These are phyloP conservation scores for Schwanniomyces etchellsii DNA, from an alignment of 1,139 yeast species.

Conservation along the genomic window DNA sequence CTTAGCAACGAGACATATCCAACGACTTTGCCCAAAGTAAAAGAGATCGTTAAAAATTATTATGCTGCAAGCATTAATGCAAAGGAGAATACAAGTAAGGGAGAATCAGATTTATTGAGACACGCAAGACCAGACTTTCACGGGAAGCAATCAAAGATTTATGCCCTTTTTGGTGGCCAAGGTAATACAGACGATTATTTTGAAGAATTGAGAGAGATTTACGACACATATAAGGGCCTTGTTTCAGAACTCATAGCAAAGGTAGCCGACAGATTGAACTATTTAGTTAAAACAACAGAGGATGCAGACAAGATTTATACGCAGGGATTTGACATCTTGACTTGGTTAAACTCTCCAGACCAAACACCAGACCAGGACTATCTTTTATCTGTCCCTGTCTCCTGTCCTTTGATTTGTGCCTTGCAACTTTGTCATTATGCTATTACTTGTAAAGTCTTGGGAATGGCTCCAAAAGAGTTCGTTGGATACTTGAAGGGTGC, in stretches of 20 bases:
- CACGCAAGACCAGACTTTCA: slow-evolving; percentile 28
- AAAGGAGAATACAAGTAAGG: slow-evolving; percentile 17
- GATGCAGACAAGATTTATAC: slow-evolving; percentile 86
- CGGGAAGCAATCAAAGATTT: slow-evolving; percentile 45
- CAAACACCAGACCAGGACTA: slow-evolving; percentile 88
- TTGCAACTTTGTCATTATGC: slow-evolving; percentile 94
- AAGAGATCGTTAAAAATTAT: slow-evolving; percentile 69
- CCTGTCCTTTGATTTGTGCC: slow-evolving; percentile 93
- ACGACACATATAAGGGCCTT: slow-evolving; percentile 70
- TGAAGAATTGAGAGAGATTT: slow-evolving; percentile 87
- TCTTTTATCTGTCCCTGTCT: slow-evolving; percentile 83
- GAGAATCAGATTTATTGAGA: slow-evolving; percentile 46
- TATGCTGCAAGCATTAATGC: slow-evolving; percentile 59
- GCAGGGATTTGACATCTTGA: slow-evolving; percentile 83
- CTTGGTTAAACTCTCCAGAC: slow-evolving; percentile 83
- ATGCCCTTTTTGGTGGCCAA: slow-evolving; percentile 96
- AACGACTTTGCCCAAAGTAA: slow-evolving; percentile 66
- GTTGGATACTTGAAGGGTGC: slow-evolving; percentile 71
- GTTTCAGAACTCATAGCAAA: slow-evolving; percentile 65
- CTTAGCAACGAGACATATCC: slow-evolving; percentile 50
- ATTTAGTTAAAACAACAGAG: slow-evolving; percentile 64
- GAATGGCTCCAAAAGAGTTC: slow-evolving; percentile 86
- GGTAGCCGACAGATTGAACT: slow-evolving; percentile 63
- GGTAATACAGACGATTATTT: slow-evolving; percentile 98
- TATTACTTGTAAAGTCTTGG: slow-evolving; percentile 77